Base-by-base conservation (phyloP, 345 rosid genomes). In the Citrus cavaleriei region DNA sequence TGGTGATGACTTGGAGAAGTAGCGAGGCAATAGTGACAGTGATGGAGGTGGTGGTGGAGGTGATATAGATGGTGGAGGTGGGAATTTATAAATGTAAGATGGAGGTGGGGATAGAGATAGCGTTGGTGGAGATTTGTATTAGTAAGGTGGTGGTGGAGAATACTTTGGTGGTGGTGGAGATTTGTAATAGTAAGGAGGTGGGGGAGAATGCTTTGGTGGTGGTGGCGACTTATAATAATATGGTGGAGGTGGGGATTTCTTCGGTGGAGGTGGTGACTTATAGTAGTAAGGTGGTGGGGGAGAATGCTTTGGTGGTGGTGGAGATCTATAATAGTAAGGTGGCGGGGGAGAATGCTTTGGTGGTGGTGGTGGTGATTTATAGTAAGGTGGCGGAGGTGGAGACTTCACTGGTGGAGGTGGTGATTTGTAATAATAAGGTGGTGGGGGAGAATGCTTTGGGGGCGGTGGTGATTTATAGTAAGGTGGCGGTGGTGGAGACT, bases 161-260 rank as follows among this genome's bases (percentile, higher is more conserved):
- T 38, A 7, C 1, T 66, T 37, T 0, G 74, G 63, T 0, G 82
- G 78, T 5, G 74, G 61, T 0, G 82, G 77, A 0, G 77, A 79
- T 1, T 57, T 10, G 1, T 73, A 79, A 25, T 72, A 59, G 10
- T 46, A 46, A 10, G 34, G 34, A 0, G 73, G 30, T 8, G 73
- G 73, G 1, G 77, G 42, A 12, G 51, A 46, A 46, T 13, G 5
- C 5, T 12, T 46, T 16, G 68, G 76, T 0, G 80, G 75, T 10
- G 86, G 83, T 0, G 80, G 79, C 0, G 85, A 79, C 0, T 59
- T 35, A 3, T 85, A 82, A 80, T 16, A 35, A 1, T 78, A 78
- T 0, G 77, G 77, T 0, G 77, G 59, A 0, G 70, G 71, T 0
- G 67, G 14, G 2, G 57, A 18, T 27, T 27, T 27, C 0, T 18